Base-by-base conservation (phyloP, 805 yeast species). In the Sungouiozyma intestinalis region DNA sequence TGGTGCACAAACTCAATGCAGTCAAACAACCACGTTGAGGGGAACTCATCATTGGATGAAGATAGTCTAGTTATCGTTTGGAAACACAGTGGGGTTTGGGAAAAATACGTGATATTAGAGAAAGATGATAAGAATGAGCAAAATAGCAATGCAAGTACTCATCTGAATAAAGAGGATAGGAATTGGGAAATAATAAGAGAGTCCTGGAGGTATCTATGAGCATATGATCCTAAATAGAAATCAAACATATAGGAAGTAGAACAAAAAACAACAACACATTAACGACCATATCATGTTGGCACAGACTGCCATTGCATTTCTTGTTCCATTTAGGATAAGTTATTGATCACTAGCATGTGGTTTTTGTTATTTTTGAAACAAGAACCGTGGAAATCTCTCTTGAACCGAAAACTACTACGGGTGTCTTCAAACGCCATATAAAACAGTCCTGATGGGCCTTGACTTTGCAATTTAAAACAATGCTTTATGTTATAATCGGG, bases 61-160 rank as follows among this genome's bases (percentile, higher is more conserved):
- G 85, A 78, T 47, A 69, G 81, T 11, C 63, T 90, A 4, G 71
- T 86, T 0, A 71, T 88, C 1, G 64, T 90, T 2, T 87, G 97
- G 95, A 72, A 74, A 44, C 62, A 65, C 35, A 71, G 77, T 46
- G 79, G 81, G 3, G 77, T 78, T 21, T 85, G 96, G 95, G 97
- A 90, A 57, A 85, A 83, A 57, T 90, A 83, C 58, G 76, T 70
- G 13, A 76, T 90, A 32, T 68, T 76, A 13, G 86, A 79, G 50
- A 72, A 66, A 43, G 64, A 62, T 31, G 54, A 48, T 20, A 49
- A 40, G 37, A 34, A 50, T 40, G 15, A 39, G 16, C 35, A 43
- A 14, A 27, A 19, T 7, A 33, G 21, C 16, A 31, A 40, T 15
- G 53, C 46, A 40, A 35, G 52, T 1, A 49, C 51, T 2, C 47